Evolutionary conservation across 2,329 filamentous ascomycete genomes (phyloP).

Genomic region (Aciculosporium take): DNA sequence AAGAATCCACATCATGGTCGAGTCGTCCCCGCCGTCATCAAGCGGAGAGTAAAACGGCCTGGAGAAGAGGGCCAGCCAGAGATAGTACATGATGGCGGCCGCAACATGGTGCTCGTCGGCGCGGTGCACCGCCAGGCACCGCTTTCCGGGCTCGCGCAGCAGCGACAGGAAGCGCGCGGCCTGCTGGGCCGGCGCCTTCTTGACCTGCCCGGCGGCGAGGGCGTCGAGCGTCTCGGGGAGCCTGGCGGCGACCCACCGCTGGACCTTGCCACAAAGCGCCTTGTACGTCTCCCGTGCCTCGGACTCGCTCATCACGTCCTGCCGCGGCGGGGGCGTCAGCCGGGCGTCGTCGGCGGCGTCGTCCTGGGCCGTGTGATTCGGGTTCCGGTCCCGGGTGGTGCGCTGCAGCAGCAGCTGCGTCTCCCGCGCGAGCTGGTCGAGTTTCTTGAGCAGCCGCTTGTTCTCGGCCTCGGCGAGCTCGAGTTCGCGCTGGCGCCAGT

Average conservation of each 20-base stretch:
- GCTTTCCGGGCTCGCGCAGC: slow-evolving; percentile 21
- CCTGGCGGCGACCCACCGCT: slow-evolving; percentile 23
- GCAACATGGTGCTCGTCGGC: slow-evolving; percentile 23
- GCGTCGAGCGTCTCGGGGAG: slow-evolving; percentile 19
- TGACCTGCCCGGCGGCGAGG: slow-evolving; percentile 15
- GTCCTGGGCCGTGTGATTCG: too few relatives aligned
- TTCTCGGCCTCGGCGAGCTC: slow-evolving; percentile 18
- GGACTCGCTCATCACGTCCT: slow-evolving; percentile 22
- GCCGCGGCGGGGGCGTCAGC: slow-evolving; percentile 18
- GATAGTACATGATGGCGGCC: slow-evolving; percentile 23
- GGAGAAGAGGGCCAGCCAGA: slow-evolving; percentile 21
- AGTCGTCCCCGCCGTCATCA: slow-evolving; percentile 17
- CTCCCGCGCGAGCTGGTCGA: slow-evolving; percentile 18
- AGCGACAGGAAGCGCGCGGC: slow-evolving; percentile 19
- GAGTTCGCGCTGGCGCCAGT: slow-evolving; percentile 21
- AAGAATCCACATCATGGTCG: slow-evolving; percentile 20
- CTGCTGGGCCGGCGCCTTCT: slow-evolving; percentile 13
- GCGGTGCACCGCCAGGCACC: slow-evolving; percentile 16
- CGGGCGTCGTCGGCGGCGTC: slow-evolving; percentile 19
- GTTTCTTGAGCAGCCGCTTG: slow-evolving; percentile 13
- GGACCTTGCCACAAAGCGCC: slow-evolving; percentile 18
- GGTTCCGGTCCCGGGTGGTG: slow-evolving; percentile 14
- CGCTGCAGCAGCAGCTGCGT: slow-evolving; percentile 19
- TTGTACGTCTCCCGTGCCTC: slow-evolving; percentile 22
- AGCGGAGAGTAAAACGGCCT: slow-evolving; percentile 24